These are phyloP conservation scores for Pseudozyma tsukubaensis DNA, from an alignment of 1,284 basidiomycete genomes.

Conservation along the genomic window DNA sequence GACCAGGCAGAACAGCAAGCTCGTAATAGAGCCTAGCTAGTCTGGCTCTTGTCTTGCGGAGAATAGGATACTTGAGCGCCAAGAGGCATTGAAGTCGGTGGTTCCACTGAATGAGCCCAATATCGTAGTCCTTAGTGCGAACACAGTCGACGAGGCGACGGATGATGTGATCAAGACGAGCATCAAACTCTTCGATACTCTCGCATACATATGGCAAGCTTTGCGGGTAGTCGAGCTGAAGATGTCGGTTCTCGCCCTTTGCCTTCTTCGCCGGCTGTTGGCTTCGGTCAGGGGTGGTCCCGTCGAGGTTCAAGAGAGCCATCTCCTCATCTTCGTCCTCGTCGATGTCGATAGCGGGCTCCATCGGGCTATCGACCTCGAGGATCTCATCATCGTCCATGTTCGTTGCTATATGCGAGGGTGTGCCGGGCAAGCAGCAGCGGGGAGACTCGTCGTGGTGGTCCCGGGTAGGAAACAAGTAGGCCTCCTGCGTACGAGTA, in stretches of 20 bases:
- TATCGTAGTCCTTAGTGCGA: conserved; percentile 76
- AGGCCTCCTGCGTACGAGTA: too few species aligned
- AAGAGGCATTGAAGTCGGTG: conserved; percentile 65
- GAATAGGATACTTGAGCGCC: conserved; percentile 67
- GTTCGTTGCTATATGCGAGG: neutral
- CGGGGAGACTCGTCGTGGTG: neutral
- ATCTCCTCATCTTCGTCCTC: conserved; percentile 53
- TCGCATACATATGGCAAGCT: conserved; percentile 84
- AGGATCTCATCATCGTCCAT: conserved; percentile 59
- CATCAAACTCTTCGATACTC: conserved; percentile 81
- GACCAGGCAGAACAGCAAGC: conserved; percentile 78
- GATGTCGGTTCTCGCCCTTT: conserved; percentile 38
- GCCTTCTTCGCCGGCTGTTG: conserved; percentile 31
- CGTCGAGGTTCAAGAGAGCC: conserved; percentile 40
- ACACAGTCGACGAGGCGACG: conserved; percentile 80
- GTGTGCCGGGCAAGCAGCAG: too few species aligned
- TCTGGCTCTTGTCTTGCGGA: conserved; percentile 76
- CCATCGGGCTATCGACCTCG: conserved; percentile 57
- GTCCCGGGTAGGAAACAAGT: too few species aligned
- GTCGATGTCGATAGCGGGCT: conserved; percentile 53
- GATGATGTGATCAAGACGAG: conserved; percentile 81
- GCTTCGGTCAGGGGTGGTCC: conserved; percentile 8
- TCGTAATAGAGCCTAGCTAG: conserved; percentile 87
- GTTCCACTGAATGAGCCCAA: conserved; percentile 73
- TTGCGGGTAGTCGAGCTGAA: conserved; percentile 63